These are phyloP conservation scores for Psilocybe sp. DNA, from an alignment of 768 basidiomycete genomes.

Conservation along the genomic window DNA sequence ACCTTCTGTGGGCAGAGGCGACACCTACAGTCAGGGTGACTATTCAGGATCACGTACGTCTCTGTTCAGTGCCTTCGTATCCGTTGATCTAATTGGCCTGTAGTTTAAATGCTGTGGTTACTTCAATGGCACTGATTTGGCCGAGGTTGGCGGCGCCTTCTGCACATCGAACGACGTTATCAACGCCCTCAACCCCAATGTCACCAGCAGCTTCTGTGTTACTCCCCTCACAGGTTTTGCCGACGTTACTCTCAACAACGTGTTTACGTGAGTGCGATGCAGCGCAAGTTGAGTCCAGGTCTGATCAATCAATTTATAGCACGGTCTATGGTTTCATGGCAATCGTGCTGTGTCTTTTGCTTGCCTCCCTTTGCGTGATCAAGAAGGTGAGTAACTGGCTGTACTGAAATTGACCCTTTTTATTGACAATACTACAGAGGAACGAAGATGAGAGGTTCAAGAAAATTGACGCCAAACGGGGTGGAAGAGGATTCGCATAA, in stretches of 20 bases:
- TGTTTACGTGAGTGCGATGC: slow-evolving; percentile 68
- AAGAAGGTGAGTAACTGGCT: slow-evolving; percentile 52
- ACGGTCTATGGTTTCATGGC: slow-evolving; percentile 82
- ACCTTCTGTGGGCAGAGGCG: slow-evolving; percentile 49
- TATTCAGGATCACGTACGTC: slow-evolving; percentile 72
- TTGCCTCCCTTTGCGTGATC: slow-evolving; percentile 84
- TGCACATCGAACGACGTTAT: slow-evolving; percentile 47
- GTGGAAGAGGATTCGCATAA: slow-evolving; percentile 82
- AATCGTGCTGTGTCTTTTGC: slow-evolving; percentile 68
- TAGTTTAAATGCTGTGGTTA: slow-evolving; percentile 88
- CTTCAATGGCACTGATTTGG: slow-evolving; percentile 60
- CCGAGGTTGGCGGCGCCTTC: slow-evolving; percentile 59
- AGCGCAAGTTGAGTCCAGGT: neutral
- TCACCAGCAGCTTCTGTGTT: slow-evolving; percentile 63
- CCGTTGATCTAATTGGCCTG: neutral
- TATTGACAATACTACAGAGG: slow-evolving; percentile 42
- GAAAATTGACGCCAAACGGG: slow-evolving; percentile 87
- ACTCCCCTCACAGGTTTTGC: slow-evolving; percentile 64
- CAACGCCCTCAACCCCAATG: slow-evolving; percentile 34
- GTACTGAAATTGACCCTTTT: neutral
- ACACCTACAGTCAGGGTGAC: slow-evolving; percentile 43
- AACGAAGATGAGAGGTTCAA: slow-evolving; percentile 81
- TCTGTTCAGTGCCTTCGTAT: neutral
- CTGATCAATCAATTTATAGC: neutral
- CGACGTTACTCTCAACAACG: slow-evolving; percentile 72